phyloP scores from a whole-genome alignment of 2,329 filamentous ascomycete species.

The Aureobasidium musti region DNA sequence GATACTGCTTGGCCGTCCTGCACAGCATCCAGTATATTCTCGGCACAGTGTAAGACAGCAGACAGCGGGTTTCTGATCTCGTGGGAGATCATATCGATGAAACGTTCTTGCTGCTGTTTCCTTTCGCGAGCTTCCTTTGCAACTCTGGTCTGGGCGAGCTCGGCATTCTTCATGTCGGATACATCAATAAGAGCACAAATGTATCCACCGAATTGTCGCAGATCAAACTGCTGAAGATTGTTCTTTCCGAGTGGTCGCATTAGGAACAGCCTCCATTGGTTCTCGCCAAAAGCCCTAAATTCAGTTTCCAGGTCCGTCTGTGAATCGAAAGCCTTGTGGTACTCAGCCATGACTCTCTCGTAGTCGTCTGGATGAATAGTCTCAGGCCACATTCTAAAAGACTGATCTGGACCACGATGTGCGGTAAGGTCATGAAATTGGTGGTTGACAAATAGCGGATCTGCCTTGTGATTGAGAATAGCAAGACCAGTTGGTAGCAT shows the following conservation, averaged over 20 bases:
- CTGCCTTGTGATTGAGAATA: slow-evolving; percentile 49
- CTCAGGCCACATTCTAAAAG: slow-evolving; percentile 51
- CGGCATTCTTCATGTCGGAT: slow-evolving; percentile 49
- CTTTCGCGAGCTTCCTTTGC: slow-evolving; percentile 48
- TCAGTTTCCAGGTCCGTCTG: slow-evolving; percentile 47
- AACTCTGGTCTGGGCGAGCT: slow-evolving; percentile 47
- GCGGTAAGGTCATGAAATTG: slow-evolving; percentile 51
- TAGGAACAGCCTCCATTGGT: slow-evolving; percentile 48
- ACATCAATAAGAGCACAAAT: slow-evolving; percentile 52
- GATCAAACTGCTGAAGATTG: slow-evolving; percentile 38
- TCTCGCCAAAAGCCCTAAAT: slow-evolving; percentile 44
- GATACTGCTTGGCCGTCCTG: slow-evolving; percentile 31
- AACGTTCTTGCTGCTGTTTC: slow-evolving; percentile 51
- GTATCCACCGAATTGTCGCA: slow-evolving; percentile 46
- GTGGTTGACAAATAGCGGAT: slow-evolving; percentile 52
- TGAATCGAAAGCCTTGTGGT: slow-evolving; percentile 46
- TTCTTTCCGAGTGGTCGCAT: slow-evolving; percentile 48
- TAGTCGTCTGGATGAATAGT: slow-evolving; percentile 50
- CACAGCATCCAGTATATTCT: slow-evolving; percentile 45
- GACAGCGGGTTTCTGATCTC: slow-evolving; percentile 44
- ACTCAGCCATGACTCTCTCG: slow-evolving; percentile 49
- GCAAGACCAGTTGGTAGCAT: slow-evolving; percentile 51
- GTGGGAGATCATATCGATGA: slow-evolving; percentile 51
- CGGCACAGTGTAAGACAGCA: slow-evolving; percentile 47
- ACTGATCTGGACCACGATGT: slow-evolving; percentile 43